Base-by-base conservation (phyloP, 768 basidiomycete genomes). In the Amanita rimosa region DNA sequence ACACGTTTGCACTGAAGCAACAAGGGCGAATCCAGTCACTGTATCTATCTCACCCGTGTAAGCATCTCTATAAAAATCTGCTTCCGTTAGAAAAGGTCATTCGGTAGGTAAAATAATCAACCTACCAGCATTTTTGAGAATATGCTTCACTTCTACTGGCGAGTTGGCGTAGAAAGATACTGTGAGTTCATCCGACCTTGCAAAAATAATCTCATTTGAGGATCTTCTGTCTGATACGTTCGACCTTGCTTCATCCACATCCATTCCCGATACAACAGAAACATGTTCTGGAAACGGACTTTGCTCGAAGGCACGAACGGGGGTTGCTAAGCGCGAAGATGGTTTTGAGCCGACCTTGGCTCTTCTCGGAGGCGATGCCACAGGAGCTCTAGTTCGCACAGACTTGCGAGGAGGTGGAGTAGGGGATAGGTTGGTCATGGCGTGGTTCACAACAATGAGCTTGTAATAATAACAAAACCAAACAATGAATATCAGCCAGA, bases 1-100 rank as follows among this genome's bases (percentile, higher is more conserved):
- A 61, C 85, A 88, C 7, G 83, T 85, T 57, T 77, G 75, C 6
- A 69, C 65, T 21, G 86, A 87, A 14, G 78, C 76, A 19, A 87
- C 76, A 34, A 89, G 73, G 9, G 85, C 78, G 59, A 84, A 88
- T 6, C 85, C 85, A 7, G 85, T 86, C 42, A 70, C 48, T 4
- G 77, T 74, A 58, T 90, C 86, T 17, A 88, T 78, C 42, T 74
- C 76, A 40, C 86, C 87, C 3, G 78, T 74, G 52, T 82, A 87
- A 10, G 73, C 69, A 49, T 84, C 82, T 44, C 71, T 67, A 54
- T 75, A 75, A 58, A 87, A 85, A 55, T 87, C 86, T 88, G 42
- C 6, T 27, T 14, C 50, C 19, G 27, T 55, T 51, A 49, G 50
- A 24, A 52, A 46, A 40, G 40, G 11, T 16, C 24, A 45, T 45